Percentiles rank a stretch among this genome's conserved stretches.
phyloP scores from a whole-genome alignment of 2,329 filamentous ascomycete genomes.

The Zymoseptoria brevis region DNA sequence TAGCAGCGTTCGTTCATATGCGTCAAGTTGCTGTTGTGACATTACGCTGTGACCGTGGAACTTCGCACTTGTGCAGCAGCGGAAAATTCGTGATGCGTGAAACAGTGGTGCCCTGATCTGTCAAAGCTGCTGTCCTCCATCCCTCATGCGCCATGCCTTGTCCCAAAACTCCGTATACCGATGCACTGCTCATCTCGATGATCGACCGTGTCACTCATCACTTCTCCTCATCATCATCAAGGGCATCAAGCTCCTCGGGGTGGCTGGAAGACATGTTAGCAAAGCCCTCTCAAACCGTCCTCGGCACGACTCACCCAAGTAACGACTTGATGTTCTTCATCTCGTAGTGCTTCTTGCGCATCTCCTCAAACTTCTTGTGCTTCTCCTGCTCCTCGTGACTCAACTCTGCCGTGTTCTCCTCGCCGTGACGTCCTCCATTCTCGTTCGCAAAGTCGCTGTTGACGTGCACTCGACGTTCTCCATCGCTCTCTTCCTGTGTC shows the following conservation, averaged over 20 bases:
- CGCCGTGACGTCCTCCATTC: conserved; percentile 47
- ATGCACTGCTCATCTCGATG: neutral
- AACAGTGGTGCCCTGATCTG: neutral
- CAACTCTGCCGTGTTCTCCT: conserved; percentile 48
- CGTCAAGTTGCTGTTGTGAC: neutral
- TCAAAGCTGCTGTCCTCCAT: neutral
- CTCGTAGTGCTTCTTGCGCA: conserved; percentile 96
- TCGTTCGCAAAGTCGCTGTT: conserved; percentile 42
- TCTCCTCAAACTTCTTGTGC: conserved; percentile 81
- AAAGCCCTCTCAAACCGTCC: conserved; percentile 1
- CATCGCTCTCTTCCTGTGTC: conserved; percentile 31
- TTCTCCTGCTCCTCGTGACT: conserved; percentile 73
- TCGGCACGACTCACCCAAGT: conserved; percentile 54
- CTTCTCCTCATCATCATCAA: conserved; percentile 37
- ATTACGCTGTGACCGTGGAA: neutral
- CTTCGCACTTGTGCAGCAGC: neutral
- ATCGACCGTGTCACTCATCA: conserved; percentile 22
- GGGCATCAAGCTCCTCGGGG: conserved; percentile 34
- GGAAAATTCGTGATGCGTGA: neutral
- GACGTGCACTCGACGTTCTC: conserved; percentile 75
- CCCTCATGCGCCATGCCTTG: neutral
- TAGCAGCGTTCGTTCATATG: too few species aligned
- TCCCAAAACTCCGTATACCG: neutral
- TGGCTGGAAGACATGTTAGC: conserved; percentile 27
- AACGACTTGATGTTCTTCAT: conserved; percentile 91